phyloP scores from a whole-genome alignment of 257 asterid species.

The Knoxia roxburghii region DNA sequence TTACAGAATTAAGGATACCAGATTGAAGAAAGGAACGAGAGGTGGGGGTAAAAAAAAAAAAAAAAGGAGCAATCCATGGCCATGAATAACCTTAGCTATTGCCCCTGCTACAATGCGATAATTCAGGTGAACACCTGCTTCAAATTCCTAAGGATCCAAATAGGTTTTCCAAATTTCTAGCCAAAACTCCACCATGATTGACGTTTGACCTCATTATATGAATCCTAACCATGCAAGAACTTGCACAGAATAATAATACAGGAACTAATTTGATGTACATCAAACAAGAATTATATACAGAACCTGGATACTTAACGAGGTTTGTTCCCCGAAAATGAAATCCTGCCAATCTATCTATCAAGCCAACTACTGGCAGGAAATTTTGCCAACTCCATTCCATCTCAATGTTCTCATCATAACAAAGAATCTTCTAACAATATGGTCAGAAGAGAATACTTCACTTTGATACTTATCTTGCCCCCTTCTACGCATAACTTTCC shows the following conservation, averaged over 20 bases:
- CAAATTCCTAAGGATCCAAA: too few species aligned
- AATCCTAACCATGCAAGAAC: too few species aligned
- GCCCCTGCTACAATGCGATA: too few species aligned
- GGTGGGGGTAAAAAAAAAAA: too few species aligned
- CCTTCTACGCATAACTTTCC: conserved; percentile 79
- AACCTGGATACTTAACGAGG: conserved; percentile 7
- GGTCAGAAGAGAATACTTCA: conserved; percentile 74
- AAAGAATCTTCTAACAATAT: conserved; percentile 67
- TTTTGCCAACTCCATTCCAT: neutral
- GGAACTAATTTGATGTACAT: neutral
- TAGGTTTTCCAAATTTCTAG: too few species aligned
- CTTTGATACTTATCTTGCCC: conserved; percentile 67
- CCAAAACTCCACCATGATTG: too few species aligned
- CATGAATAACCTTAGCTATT: too few species aligned
- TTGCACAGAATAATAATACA: neutral
- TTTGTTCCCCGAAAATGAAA: neutral
- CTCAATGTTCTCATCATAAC: conserved; percentile 34
- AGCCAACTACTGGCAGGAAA: conserved; percentile 6
- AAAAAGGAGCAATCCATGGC: too few species aligned
- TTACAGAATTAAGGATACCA: too few species aligned
- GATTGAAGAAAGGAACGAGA: too few species aligned
- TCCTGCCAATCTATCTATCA: neutral
- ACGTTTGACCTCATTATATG: too few species aligned
- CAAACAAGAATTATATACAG: conserved; percentile 7
- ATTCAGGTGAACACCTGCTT: too few species aligned